These are phyloP conservation scores for Eucalyptus sp. DNA, from an alignment of 345 rosid genomes.

Conservation along the genomic window DNA sequence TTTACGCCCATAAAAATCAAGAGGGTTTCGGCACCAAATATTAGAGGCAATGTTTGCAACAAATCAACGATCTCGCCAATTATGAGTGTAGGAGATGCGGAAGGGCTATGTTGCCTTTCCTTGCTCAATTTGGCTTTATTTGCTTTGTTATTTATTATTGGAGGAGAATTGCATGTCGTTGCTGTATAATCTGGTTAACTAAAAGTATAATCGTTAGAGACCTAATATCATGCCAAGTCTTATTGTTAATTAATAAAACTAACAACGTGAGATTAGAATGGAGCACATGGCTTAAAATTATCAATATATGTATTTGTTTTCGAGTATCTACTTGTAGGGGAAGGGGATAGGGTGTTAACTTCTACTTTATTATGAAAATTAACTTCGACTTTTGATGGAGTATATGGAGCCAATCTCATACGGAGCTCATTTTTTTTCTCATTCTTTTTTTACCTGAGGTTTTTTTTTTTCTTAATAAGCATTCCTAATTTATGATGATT, in stretches of 20 bases:
- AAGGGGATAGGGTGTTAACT: neutral
- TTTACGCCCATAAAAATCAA: no score
- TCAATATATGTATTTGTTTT: neutral
- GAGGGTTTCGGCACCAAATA: constrained; percentile 36
- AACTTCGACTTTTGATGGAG: neutral
- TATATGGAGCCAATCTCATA: no score
- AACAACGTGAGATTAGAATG: neutral
- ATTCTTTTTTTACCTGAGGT: neutral
- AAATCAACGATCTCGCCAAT: constrained; percentile 55
- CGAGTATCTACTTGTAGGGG: no score
- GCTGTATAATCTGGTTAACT: neutral
- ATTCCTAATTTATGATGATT: no score
- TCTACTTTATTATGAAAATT: neutral
- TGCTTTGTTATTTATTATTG: neutral
- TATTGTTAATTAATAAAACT: neutral
- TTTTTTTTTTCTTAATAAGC: no score
- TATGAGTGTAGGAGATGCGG: constrained; percentile 66
- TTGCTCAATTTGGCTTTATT: constrained; percentile 3
- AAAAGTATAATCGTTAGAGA: neutral
- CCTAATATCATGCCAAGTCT: no score
- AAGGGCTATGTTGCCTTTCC: constrained; percentile 38
- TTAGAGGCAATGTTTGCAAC: constrained; percentile 49
- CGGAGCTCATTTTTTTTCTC: neutral
- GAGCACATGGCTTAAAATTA: neutral
- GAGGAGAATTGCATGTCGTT: neutral